Conservation (phyloP, 169 alveolate species). For the Plasmodium vivax region DNA sequence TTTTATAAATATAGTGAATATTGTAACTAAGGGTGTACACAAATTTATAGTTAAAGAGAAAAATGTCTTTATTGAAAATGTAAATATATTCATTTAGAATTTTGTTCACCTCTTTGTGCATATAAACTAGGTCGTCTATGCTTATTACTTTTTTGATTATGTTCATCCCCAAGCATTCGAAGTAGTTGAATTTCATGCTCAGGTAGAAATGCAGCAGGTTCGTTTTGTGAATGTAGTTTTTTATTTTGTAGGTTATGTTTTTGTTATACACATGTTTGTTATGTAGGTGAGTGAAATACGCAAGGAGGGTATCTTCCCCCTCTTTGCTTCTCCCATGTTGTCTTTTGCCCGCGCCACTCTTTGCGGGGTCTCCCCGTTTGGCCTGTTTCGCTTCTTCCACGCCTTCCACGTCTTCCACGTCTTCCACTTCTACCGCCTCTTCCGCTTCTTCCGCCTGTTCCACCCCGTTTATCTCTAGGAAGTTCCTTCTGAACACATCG, state of each 20-base stretch:
- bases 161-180: conserved; percentile 57
- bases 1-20: conserved; percentile 66
- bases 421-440: too few species aligned
- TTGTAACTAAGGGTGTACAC: conserved; percentile 51
- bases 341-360: not conserved
- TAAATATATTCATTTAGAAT: conserved; percentile 63
- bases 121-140: conserved; percentile 50
- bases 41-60: conserved; percentile 67
- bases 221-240: conserved; percentile 38
- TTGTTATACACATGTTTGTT: conserved; percentile 33
- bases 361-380: not conserved
- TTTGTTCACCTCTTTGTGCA: conserved; percentile 64
- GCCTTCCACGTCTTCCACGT: too few species aligned
- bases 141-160: conserved; percentile 69
- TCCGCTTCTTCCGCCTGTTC: not conserved
- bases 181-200: conserved; percentile 36
- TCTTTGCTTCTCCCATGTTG: not conserved
- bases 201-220: conserved; percentile 12
- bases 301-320: not conserved
- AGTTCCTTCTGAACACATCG: conserved; percentile 37
- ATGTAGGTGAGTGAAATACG: not conserved
- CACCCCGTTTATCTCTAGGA: conserved; percentile 30
- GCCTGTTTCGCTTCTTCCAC: too few species aligned
- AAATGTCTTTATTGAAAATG: conserved; percentile 56
- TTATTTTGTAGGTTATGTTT: conserved; percentile 28